Evolutionary conservation across 352 stramenopile genomes (phyloP).

Genomic region (Globisporangium cederbergense): DNA sequence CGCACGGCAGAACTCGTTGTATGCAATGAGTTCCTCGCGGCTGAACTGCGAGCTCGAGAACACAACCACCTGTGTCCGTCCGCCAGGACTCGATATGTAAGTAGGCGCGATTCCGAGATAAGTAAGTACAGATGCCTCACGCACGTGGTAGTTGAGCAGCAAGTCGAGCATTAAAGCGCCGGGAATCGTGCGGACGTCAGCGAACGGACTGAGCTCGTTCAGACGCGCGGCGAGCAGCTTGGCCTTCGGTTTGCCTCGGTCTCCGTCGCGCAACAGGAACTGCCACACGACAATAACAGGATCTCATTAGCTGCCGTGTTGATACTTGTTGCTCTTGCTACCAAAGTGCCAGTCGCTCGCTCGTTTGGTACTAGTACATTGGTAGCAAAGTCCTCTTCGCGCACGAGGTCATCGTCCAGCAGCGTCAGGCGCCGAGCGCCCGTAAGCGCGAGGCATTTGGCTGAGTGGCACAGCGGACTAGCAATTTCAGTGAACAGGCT

Average conservation of each 20-base stretch:
- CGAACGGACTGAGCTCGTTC: constrained; percentile 25
- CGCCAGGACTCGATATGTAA: neutral
- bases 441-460: constrained; percentile 34
- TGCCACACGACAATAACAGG: constrained; percentile 2
- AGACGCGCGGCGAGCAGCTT: constrained; percentile 29
- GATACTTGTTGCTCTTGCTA: neutral
- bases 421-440: constrained; percentile 38
- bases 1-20: constrained; percentile 43
- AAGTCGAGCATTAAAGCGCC: constrained; percentile 32
- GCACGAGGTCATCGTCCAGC: constrained; percentile 41
- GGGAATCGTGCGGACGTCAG: constrained; percentile 28
- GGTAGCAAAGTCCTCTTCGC: constrained; percentile 29
- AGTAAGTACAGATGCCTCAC: neutral
- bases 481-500: neutral
- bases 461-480: constrained; percentile 5
- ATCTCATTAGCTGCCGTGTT: neutral
- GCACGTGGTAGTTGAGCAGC: constrained; percentile 41
- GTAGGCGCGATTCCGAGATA: neutral
- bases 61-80: constrained; percentile 28
- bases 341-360: constrained; percentile 7
- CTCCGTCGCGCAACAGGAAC: constrained; percentile 31
- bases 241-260: constrained; percentile 29
- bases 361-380: constrained; percentile 14
- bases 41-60: constrained; percentile 31
- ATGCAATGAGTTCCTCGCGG: constrained; percentile 42